Evolutionary conservation across 2,329 filamentous ascomycete genomes (phyloP), one percentile per base, ranked within the genome.

Genomic region (Alternaria sp.): DNA sequence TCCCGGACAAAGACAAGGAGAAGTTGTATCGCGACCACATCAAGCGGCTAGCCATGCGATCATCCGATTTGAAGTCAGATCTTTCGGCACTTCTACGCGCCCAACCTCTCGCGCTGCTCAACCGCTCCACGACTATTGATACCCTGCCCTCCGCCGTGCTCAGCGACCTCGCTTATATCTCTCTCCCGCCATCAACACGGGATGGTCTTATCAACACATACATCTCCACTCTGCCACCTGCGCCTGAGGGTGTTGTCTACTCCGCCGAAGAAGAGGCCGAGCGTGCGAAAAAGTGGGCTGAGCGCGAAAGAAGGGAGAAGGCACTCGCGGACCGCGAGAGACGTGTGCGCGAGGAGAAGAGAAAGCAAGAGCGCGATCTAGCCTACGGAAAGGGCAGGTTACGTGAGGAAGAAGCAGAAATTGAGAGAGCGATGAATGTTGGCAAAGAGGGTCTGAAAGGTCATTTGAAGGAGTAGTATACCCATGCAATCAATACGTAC

Each of bases 21-120:
- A 93, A 91, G 79, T 83, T 87, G 54, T 96, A 94, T 75, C 86
- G 92, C 57, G 92, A 95, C 59, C 88, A 92, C 71, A 81, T 93
- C 66, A 85, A 81, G 63, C 83, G 90, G 8, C 79, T 93, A 18
- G 83, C 91, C 74, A 82, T 92, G 70, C 85, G 90, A 0, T 85
- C 86, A 53, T 82, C 87, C 0, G 86, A 87, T 5, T 85, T 90
- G 30, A 93, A 92, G 74, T 84, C 88, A 4, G 92, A 94, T 68
- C 82, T 95, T 5, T 85, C 85, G 11, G 82, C 83, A 5, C 79
- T 94, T 8, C 82, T 95, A 14, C 89, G 87, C 66, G 81, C 85
- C 6, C 82, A 90, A 43, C 86, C 91, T 0, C 71, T 84, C 5
- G 82, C 83, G 2, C 68, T 81, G 2, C 83, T 94, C 3, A 89